Evolutionary conservation across 2,329 filamentous ascomycete species (phyloP).

Genomic region (Boeremia exigua): DNA sequence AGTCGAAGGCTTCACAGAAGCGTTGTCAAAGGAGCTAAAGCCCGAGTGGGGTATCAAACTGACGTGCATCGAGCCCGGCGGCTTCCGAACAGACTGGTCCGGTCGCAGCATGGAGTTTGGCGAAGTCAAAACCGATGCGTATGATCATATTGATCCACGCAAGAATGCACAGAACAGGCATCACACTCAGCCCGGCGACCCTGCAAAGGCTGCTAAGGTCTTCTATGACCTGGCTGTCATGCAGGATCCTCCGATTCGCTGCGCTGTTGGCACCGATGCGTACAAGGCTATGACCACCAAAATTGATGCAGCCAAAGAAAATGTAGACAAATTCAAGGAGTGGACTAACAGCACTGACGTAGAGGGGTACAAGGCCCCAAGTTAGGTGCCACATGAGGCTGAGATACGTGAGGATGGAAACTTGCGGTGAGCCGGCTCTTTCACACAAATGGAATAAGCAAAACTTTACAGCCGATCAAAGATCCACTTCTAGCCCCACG

Average conservation of each 20-base stretch:
- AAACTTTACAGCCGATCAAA: background rate
- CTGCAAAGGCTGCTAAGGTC: conserved; percentile 56
- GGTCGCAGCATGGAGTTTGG: conserved; percentile 56
- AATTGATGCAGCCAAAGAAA: conserved; percentile 57
- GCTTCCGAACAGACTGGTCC: conserved; percentile 56
- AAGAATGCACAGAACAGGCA: conserved; percentile 50
- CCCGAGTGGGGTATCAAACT: conserved; percentile 57
- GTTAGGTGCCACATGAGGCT: conserved; percentile 6
- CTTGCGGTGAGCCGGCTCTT: background rate
- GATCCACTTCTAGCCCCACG: background rate
- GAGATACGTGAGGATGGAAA: background rate
- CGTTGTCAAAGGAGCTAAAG: conserved; percentile 52
- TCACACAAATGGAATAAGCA: background rate
- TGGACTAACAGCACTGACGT: conserved; percentile 58
- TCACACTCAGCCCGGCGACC: conserved; percentile 58
- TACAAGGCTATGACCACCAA: conserved; percentile 58
- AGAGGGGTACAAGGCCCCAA: conserved; percentile 46
- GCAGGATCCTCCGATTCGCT: conserved; percentile 59
- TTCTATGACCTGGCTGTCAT: conserved; percentile 63
- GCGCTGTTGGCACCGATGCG: conserved; percentile 61
- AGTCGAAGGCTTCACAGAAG: conserved; percentile 57
- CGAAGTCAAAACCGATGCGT: conserved; percentile 52
- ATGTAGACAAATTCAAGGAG: conserved; percentile 58
- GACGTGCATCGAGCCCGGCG: conserved; percentile 54
- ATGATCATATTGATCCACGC: conserved; percentile 57